Conservation (phyloP, 2,329 filamentous ascomycete genomes). For the Aspergillus chevalieri region DNA sequence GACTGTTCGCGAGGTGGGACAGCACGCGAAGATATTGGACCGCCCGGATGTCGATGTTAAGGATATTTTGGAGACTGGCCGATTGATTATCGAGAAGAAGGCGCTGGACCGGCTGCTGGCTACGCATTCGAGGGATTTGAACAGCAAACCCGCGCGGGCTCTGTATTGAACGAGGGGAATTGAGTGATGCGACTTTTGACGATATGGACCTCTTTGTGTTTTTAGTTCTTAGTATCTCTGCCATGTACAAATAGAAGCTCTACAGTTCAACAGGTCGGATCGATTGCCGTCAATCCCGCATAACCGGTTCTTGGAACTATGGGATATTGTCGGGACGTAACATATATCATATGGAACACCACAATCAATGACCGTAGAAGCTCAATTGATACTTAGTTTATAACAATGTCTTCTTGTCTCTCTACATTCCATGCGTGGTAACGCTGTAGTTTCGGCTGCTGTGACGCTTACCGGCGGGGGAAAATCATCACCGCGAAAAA, state of each 20-base stretch:
- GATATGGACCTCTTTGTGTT: slow-evolving; percentile 6
- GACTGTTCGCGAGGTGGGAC: slow-evolving; percentile 57
- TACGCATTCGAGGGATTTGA: slow-evolving; percentile 51
- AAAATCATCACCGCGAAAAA: slow-evolving; percentile 18
- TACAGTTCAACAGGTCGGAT: neutral
- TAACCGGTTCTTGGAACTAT: too few species aligned
- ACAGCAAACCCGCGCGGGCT: slow-evolving; percentile 27
- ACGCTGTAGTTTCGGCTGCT: slow-evolving; percentile 2
- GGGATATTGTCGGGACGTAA: too few species aligned
- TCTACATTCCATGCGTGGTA: neutral
- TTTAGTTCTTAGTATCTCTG: slow-evolving; percentile 6
- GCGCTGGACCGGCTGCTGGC: slow-evolving; percentile 71
- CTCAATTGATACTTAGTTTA: too few species aligned
- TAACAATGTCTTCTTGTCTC: too few species aligned
- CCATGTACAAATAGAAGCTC: slow-evolving; percentile 26
- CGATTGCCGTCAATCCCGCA: too few species aligned
- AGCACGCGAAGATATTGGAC: slow-evolving; percentile 63
- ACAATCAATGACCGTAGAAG: too few species aligned
- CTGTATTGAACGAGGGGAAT: slow-evolving; percentile 17
- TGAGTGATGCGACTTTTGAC: slow-evolving; percentile 1
- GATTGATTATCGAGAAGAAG: slow-evolving; percentile 76
- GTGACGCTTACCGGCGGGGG: slow-evolving; percentile 8
- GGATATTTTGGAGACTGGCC: slow-evolving; percentile 77
- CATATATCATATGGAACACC: too few species aligned
- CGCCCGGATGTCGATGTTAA: slow-evolving; percentile 89